Evolutionary conservation across 2,329 filamentous ascomycete genomes (phyloP), one percentile per base, ranked within the genome.

Genomic region (Pseudocercospora fuligena): DNA sequence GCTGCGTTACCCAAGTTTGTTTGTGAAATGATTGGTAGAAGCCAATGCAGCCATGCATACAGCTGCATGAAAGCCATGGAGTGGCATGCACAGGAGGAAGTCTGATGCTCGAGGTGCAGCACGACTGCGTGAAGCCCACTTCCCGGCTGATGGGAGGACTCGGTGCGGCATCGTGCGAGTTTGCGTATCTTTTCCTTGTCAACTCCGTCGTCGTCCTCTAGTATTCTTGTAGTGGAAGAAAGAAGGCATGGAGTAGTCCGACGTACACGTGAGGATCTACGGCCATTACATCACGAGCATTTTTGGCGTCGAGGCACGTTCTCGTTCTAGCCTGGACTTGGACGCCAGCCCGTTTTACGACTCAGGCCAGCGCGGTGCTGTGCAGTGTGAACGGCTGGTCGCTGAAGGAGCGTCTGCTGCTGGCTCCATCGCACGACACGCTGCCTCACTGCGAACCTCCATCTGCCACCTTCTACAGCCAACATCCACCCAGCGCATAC

Each of bases 1-100:
- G 49, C 19, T 25, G 23, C 49, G 8, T 23, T 27, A 29, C 49
- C 49, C 8, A 25, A 53, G 25, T 53, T 53, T 27, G 49, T 8
- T 53, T 8, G 49, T 27, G 14, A n/a, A 27, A 59, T 59, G 56
- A 59, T 59, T 59, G 56, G 56, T 21, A 19, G 31, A 59, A 14
- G n/a, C 56, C 56, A 40, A 43, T 59, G 56, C 56, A 59, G 56
- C 31, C 56, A 59, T 59, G 56, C 56, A 59, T 59, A 23, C 9
- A 21, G n/a, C 14, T 59, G 49, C 49, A 59, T 59, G 56, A 36
- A 29, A 27, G 36, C 54, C 54, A 58, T 58, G 29, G 40, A 19
- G 12, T 14, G 36, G 27, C 56, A 59, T 59, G 31, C 36, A 19
- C 56, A 19, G 8, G 19, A 31, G 8, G 29, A 58, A 58, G 54